Evolutionary conservation across 495 filamentous ascomycete genomes (phyloP).

Genomic region (Lepidopterella palustris): DNA sequence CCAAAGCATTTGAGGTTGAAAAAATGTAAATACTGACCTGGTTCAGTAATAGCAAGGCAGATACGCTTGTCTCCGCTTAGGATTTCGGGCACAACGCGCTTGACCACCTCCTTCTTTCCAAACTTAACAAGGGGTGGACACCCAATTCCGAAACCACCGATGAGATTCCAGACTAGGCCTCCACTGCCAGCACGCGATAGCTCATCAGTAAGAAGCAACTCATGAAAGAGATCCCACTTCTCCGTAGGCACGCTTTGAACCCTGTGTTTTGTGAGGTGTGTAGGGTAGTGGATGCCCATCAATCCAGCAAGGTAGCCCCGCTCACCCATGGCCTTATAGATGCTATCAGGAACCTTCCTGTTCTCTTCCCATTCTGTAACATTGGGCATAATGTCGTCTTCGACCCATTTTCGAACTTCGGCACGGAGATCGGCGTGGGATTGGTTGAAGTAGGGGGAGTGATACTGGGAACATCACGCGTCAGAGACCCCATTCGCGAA

Average conservation of each 20-base stretch:
- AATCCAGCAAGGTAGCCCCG: conserved; percentile 87
- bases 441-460: conserved; percentile 94
- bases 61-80: conserved; percentile 91
- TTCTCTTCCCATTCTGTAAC: conserved; percentile 96
- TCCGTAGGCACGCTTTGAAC: conserved; percentile 75
- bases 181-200: conserved; percentile 80
- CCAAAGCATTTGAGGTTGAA: background rate
- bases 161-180: conserved; percentile 96
- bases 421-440: conserved; percentile 81
- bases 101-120: conserved; percentile 81
- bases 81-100: conserved; percentile 76
- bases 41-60: conserved; percentile 80
- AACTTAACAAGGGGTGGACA: conserved; percentile 87
- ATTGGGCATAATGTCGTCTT: conserved; percentile 80
- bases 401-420: conserved; percentile 89
- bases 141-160: conserved; percentile 92
- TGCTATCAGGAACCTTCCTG: conserved; percentile 74
- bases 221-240: conserved; percentile 97
- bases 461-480: conserved; percentile 52
- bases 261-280: conserved; percentile 58
- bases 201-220: conserved; percentile 91
- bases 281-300: conserved; percentile 73
- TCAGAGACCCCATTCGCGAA: background rate
- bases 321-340: conserved; percentile 94
- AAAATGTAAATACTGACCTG: conserved; percentile 30